Evolutionary conservation across 768 basidiomycete genomes (phyloP).

Genomic region (Hericium coralloides): DNA sequence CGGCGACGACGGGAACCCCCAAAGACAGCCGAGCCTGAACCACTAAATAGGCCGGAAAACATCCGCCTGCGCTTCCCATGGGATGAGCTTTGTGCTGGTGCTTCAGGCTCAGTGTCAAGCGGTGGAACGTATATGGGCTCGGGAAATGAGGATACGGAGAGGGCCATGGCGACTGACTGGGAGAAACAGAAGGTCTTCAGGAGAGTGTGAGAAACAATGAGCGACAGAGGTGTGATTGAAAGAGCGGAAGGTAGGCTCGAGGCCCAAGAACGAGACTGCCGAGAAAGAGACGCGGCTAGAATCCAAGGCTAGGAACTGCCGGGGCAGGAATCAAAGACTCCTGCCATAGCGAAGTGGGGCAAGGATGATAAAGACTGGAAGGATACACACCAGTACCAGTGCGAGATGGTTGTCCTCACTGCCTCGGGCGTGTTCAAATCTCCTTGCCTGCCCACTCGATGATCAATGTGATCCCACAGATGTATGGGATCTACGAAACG

Average conservation of each 20-base stretch:
- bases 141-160: slow-evolving; percentile 14
- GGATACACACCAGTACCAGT: background rate
- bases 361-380: background rate
- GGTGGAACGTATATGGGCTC: slow-evolving; percentile 3
- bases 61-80: background rate
- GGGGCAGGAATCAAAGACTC: background rate
- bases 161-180: slow-evolving; percentile 4
- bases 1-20: background rate
- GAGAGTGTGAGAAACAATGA: background rate
- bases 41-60: slow-evolving; percentile 3
- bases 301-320: background rate
- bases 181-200: background rate
- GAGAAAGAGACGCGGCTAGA: too few relatives aligned
- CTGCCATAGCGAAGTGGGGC: background rate
- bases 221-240: background rate
- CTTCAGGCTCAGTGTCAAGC: background rate
- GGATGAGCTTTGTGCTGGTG: background rate
- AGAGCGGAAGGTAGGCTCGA: background rate
- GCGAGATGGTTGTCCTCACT: background rate
- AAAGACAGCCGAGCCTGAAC: background rate
- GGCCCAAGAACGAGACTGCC: background rate
- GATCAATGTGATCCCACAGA: background rate
- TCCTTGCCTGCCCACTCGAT: background rate
- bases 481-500: background rate
- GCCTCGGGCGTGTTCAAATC: background rate